Conservation (phyloP, 1,139 yeast species). For the Debaryomycetaceae sp. region DNA sequence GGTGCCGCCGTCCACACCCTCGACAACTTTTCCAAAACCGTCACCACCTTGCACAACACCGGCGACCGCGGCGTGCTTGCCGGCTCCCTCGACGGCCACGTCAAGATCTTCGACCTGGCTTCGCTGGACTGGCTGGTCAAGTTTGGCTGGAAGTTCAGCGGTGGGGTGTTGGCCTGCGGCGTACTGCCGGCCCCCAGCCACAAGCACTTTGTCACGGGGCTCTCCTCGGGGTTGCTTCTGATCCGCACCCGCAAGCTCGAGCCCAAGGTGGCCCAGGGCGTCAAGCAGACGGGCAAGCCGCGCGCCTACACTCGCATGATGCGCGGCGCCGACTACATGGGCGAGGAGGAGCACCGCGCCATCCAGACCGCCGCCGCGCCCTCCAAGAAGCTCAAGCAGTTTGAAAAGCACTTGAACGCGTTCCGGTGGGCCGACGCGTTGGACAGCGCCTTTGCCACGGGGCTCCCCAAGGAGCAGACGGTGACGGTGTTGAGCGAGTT, state of each 20-base stretch:
- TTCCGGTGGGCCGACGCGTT: conserved; percentile 93
- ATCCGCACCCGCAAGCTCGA: conserved; percentile 81
- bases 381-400: conserved; percentile 63
- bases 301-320: conserved; percentile 71
- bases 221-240: conserved; percentile 82
- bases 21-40: conserved; percentile 87
- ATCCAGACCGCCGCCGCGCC: conserved; percentile 50
- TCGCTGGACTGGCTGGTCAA: conserved; percentile 79
- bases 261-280: conserved; percentile 52
- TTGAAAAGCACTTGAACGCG: conserved; percentile 78
- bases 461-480: conserved; percentile 74
- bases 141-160: conserved; percentile 91
- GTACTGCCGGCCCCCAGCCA: conserved; percentile 72
- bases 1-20: conserved; percentile 62
- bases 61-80: conserved; percentile 77
- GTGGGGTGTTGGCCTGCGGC: conserved; percentile 85
- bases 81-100: conserved; percentile 96
- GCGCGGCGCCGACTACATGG: conserved; percentile 86
- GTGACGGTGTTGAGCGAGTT: conserved; percentile 79
- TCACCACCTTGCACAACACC: conserved; percentile 73
- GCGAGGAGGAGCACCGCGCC: conserved; percentile 78
- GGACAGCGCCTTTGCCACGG: conserved; percentile 77
- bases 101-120: conserved; percentile 82
- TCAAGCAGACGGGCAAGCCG: conserved; percentile 36
- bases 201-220: conserved; percentile 91